Evolutionary conservation across 2,329 filamentous ascomycete genomes (phyloP).

Genomic region (Penicillium sp.): DNA sequence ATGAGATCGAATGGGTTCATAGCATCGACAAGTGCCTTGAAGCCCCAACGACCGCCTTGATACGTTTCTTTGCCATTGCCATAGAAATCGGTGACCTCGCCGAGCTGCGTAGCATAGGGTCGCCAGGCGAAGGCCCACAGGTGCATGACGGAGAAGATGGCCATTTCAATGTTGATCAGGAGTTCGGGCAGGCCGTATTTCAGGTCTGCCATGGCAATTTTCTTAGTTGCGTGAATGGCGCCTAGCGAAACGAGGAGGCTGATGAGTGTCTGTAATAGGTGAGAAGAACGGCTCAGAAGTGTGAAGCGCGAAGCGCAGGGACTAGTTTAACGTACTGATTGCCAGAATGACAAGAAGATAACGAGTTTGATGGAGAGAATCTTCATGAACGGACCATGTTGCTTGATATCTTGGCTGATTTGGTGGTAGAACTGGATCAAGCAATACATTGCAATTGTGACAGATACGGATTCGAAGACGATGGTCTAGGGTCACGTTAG

Average conservation of each 20-base stretch:
- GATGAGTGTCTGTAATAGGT: constrained; percentile 55
- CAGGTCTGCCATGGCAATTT: constrained; percentile 73
- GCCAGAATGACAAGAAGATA: constrained; percentile 92
- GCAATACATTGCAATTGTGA: constrained; percentile 86
- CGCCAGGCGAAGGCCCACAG: constrained; percentile 81
- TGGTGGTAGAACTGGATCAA: constrained; percentile 86
- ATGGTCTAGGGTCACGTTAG: constrained; percentile 54
- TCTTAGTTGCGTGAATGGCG: constrained; percentile 64
- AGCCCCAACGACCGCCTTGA: constrained; percentile 66
- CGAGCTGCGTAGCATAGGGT: constrained; percentile 63
- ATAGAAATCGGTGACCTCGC: constrained; percentile 47
- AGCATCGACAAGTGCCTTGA: constrained; percentile 70
- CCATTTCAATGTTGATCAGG: constrained; percentile 83
- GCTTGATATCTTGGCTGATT: constrained; percentile 68
- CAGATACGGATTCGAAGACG: constrained; percentile 70
- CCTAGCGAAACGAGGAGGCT: constrained; percentile 66
- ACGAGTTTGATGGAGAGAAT: constrained; percentile 86
- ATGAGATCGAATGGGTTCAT: constrained; percentile 82
- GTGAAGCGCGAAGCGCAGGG: neutral
- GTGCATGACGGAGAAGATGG: constrained; percentile 76
- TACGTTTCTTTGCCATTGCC: constrained; percentile 57
- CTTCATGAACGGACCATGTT: constrained; percentile 76
- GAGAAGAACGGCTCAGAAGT: neutral
- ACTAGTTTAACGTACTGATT: constrained; percentile 53
- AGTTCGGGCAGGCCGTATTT: constrained; percentile 80